Evolutionary conservation across 345 rosid species (phyloP).

Genomic region (Diplotaxis tenuifolia): DNA sequence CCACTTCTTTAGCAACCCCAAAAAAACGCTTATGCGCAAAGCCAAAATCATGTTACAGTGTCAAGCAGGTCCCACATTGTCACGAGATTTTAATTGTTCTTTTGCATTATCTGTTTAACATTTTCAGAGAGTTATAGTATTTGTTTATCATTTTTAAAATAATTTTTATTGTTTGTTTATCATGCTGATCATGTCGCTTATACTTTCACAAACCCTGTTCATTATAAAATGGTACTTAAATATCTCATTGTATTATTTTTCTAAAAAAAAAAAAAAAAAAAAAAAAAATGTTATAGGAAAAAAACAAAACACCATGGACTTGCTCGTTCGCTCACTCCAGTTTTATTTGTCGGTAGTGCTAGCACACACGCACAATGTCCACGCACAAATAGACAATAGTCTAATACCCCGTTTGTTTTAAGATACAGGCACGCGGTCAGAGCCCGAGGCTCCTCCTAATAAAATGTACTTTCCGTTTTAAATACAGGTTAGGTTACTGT

Average conservation of each 20-base stretch:
- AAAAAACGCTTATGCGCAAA: constrained; percentile 29
- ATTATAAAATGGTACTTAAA: no score
- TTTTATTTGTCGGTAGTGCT: constrained; percentile 5
- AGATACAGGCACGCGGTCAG: no score
- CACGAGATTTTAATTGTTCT: constrained; percentile 22
- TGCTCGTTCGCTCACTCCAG: not conserved
- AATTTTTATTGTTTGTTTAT: constrained; percentile 1
- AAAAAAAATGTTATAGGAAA: not conserved
- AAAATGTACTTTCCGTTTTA: no score
- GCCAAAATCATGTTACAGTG: constrained; percentile 19
- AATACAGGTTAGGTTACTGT: no score
- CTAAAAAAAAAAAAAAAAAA: not conserved
- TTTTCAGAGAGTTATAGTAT: not conserved
- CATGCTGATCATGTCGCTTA: constrained; percentile 20
- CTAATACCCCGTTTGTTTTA: no score
- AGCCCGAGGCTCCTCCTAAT: no score
- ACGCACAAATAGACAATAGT: not conserved
- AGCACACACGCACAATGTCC: constrained; percentile 12
- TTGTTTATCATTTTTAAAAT: constrained; percentile 12
- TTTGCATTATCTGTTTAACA: constrained; percentile 8
- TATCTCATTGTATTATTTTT: no score
- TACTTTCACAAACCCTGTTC: no score
- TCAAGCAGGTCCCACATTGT: constrained; percentile 23
- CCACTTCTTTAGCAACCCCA: not conserved
- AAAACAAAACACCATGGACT: constrained; percentile 15